These are phyloP conservation scores for Didymella pomorum DNA, from an alignment of 2,329 filamentous ascomycete genomes.

Conservation along the genomic window DNA sequence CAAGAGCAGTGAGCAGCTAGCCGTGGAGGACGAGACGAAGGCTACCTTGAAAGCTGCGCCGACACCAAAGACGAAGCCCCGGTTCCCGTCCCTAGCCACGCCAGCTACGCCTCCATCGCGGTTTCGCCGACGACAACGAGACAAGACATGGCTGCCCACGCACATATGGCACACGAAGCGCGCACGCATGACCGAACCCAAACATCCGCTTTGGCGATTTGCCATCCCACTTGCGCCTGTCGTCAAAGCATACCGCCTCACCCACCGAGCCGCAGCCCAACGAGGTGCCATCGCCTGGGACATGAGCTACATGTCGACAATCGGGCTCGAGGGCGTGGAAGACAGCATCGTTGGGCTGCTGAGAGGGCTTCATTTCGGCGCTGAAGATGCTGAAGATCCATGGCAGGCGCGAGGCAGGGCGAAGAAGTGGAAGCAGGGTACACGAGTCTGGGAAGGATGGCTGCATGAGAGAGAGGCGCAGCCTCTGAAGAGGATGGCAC, in stretches of 20 bases:
- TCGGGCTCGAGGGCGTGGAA: constrained; percentile 74
- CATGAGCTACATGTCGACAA: constrained; percentile 90
- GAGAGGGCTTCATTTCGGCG: constrained; percentile 64
- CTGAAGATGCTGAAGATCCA: constrained; percentile 61
- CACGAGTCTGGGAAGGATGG: constrained; percentile 66
- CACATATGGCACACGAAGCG: constrained; percentile 94
- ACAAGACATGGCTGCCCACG: constrained; percentile 94
- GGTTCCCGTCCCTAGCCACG: constrained; percentile 73
- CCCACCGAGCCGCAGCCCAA: constrained; percentile 78
- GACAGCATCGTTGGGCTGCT: constrained; percentile 72
- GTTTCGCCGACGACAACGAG: constrained; percentile 83
- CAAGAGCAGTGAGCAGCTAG: constrained; percentile 33
- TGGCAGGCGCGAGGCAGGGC: constrained; percentile 65
- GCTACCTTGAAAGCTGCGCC: constrained; percentile 25
- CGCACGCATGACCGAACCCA: constrained; percentile 83
- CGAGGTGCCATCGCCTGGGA: constrained; percentile 89
- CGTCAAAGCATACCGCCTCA: constrained; percentile 87
- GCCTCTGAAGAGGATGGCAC: constrained; percentile 68
- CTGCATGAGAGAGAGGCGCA: constrained; percentile 62
- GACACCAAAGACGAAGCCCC: constrained; percentile 67
- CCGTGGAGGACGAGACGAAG: constrained; percentile 14
- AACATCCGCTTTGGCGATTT: constrained; percentile 87
- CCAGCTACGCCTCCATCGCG: constrained; percentile 69
- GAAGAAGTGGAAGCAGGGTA: constrained; percentile 74
- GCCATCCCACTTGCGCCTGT: constrained; percentile 84